These are phyloP conservation scores for Pseudevernia furfuracea DNA, from an alignment of 495 filamentous ascomycete genomes.

Conservation along the genomic window DNA sequence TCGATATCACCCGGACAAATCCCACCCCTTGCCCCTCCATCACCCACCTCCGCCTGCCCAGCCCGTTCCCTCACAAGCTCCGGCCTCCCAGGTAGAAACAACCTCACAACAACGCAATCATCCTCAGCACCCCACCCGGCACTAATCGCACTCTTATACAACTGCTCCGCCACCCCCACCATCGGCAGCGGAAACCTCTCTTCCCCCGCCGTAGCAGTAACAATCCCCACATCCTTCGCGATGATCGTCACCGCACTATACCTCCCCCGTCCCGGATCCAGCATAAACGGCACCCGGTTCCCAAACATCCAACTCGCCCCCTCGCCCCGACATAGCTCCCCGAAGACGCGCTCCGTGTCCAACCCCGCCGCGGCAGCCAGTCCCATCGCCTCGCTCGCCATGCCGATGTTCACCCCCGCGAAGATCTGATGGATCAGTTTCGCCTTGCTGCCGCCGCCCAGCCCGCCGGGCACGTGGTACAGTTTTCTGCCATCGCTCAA, in stretches of 20 bases:
- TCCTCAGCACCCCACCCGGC: conserved; percentile 59
- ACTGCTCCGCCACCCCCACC: conserved; percentile 60
- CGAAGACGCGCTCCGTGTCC: conserved; percentile 48
- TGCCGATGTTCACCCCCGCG: conserved; percentile 67
- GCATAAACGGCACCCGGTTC: conserved; percentile 61
- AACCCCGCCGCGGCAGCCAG: conserved; percentile 62
- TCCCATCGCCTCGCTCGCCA: conserved; percentile 65
- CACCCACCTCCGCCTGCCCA: conserved; percentile 27
- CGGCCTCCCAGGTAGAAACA: conserved; percentile 44
- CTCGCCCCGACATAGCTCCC: conserved; percentile 51
- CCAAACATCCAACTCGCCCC: conserved; percentile 77
- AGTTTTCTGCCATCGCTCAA: conserved; percentile 53
- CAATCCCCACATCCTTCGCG: conserved; percentile 72
- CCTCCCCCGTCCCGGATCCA: conserved; percentile 46
- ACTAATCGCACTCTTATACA: conserved; percentile 52
- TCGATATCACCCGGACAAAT: conserved; percentile 43
- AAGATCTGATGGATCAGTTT: conserved; percentile 84
- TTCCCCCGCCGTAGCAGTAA: conserved; percentile 58
- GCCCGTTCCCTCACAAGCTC: conserved; percentile 34
- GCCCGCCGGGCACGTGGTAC: conserved; percentile 64
- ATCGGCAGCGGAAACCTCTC: conserved; percentile 61
- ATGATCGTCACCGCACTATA: conserved; percentile 67
- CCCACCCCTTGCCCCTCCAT: accelerated
- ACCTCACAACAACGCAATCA: conserved; percentile 60
- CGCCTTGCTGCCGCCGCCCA: conserved; percentile 76